Evolutionary conservation across 2,329 filamentous ascomycete species (phyloP), one percentile per base, ranked within the genome.

Genomic region (Diaporthe sp.): DNA sequence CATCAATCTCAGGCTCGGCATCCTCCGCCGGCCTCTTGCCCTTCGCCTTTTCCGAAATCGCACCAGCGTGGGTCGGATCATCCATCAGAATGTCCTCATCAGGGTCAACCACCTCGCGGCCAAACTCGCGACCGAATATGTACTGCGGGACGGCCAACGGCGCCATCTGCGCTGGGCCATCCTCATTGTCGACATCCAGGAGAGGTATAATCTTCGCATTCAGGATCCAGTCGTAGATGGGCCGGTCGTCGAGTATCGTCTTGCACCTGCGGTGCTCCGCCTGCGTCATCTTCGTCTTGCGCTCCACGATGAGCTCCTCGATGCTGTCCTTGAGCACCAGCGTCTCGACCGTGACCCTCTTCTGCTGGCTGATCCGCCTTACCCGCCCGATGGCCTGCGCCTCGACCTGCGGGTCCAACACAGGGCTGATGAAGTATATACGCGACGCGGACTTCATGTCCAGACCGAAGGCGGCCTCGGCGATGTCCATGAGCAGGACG

Each of bases 311-410:
- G 22, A 93, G 90, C 82, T 98, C 95, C 81, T 98, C 96, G 13
- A 98, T 90, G 13, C 94, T 97, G 75, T 91, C 92, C 72, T 90
- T 90, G 8, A 98, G 85, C 0, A 98, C 93, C 1, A 98, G 85
- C 0, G 95, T 98, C 85, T 98, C 95, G 0, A 98, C 96, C 12
- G 91, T 91, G 0, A 98, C 96, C 0, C 92, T 90, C 76, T 90
- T 92, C 72, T 87, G 92, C 82, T 98, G 96, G 15, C 95, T 95
- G 79, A 98, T 97, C 17, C 96, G 90, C 78, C 97, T 94, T 0
- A 94, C 95, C 81, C 96, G 92, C 76, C 97, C 98, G 77, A 98
- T 95, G 0, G 96, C 96, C 83, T 98, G 96, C 1, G 94, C 95
- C 82, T 98, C 94, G 0, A 98, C 90, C 78, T 94, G 91, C 0